Percentiles rank a stretch among this genome's conserved stretches.
Evolutionary conservation across 805 yeast species (phyloP).

Genomic region (Metschnikowia reukaufii): DNA sequence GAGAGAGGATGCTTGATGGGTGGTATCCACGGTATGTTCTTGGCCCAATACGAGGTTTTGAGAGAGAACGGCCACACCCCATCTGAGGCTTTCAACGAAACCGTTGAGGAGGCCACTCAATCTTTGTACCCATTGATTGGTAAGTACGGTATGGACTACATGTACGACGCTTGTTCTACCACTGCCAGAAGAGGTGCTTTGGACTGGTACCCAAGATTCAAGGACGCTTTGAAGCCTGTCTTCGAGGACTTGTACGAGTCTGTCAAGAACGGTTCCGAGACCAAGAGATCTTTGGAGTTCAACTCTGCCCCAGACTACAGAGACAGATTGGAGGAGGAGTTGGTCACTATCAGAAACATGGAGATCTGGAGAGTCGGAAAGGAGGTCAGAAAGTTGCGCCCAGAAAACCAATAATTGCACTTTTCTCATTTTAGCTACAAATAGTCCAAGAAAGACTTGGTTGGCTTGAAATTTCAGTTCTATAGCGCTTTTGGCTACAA

Average conservation of each 20-base stretch:
- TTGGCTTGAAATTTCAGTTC: constrained; percentile 22
- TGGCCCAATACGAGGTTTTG: constrained; percentile 99
- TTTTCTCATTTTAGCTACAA: constrained; percentile 10
- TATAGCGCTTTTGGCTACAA: constrained; percentile 1
- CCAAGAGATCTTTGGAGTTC: constrained; percentile 96
- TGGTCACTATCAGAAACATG: constrained; percentile 89
- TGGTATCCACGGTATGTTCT: constrained; percentile 99
- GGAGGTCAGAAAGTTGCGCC: constrained; percentile 99
- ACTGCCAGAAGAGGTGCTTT: constrained; percentile 99
- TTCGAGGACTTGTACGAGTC: constrained; percentile 94
- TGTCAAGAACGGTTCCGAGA: constrained; percentile 94
- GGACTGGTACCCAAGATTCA: constrained; percentile 99
- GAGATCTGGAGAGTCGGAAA: constrained; percentile 99
- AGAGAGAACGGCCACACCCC: constrained; percentile 99
- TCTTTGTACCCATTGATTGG: constrained; percentile 98
- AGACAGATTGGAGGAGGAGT: constrained; percentile 91
- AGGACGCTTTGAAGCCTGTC: constrained; percentile 97
- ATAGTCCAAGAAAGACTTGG: constrained; percentile 44
- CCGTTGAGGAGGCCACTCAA: constrained; percentile 99
- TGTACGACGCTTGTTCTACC: constrained; percentile 99
- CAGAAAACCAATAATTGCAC: constrained; percentile 82
- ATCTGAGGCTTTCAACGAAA: constrained; percentile 99
- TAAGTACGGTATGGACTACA: constrained; percentile 99
- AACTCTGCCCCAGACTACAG: constrained; percentile 98
- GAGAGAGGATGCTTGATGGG: constrained; percentile 99